Base-by-base conservation (phyloP, 495 filamentous ascomycete species). In the Saxispiralis lemnorum region DNA sequence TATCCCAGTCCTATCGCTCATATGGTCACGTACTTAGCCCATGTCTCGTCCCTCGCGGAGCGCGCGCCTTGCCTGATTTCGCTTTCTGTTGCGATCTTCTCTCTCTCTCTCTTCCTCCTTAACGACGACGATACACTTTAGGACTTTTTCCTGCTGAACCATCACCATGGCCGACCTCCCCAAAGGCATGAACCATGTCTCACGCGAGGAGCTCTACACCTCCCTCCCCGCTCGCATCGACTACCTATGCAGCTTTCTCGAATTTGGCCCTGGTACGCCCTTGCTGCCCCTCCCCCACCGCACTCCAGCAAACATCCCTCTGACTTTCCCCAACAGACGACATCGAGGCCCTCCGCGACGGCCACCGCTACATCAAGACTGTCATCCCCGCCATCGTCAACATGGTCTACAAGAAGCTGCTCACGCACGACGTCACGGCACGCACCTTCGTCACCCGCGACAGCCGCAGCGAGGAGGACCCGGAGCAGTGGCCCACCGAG, bases 391-490 rank as follows among this genome's bases (percentile, higher is more conserved):
- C 72, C 10, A 64, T 75, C 20, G 72, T 75, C 57, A 83, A 81
- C 56, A 75, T 83, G 43, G 77, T 83, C n/a, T 85, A 83, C 61
- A 75, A 73, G 39, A 83, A 85, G 54, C 66, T 85, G 4, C 63
- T 85, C 16, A 69, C 75, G 45, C 76, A 72, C 52, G 79, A 83
- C 52, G 83, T 85, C 63, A 83, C 80, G 11, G 79, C 80, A 0
- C 70, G 76, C 1, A 62, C 70, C 14, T 81, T 85, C 60, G 66
- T 71, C 39, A 83, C 79, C 2, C 60, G 75, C 20, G 72, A 70
- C 40, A 83, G 79, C 1, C 68, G 68, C 38, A 71, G 71, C 38
- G 74, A 79, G 43, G 70, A 65, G 0, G 71, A 70, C 2, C 63
- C 81, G 6, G 73, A 82, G 43, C 71, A 72, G 2, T 65, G 60